Base-by-base conservation (phyloP, 495 filamentous ascomycete genomes). In the Penicillium goetzii region DNA sequence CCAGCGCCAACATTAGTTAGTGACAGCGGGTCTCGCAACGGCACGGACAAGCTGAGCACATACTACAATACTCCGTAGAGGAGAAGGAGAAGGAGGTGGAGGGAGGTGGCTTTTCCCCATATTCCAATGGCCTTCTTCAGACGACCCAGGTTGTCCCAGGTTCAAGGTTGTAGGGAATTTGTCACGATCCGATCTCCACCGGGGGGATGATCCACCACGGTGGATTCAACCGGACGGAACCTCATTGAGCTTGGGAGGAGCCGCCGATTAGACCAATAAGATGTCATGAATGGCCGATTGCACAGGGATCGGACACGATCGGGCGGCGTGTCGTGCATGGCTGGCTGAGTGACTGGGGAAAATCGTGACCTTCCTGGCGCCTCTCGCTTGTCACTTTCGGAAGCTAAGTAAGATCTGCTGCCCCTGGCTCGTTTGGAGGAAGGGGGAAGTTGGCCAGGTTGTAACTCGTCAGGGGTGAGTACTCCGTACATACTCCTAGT, bases 241-340 rank as follows among this genome's bases (percentile, higher is more conserved):
- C 15, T 55, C 32, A 23, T 43, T 43, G 40, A 56, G 58, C 58
- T 60, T 51, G 58, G 52, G 33, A 21, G 32, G 19, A 56, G 56
- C 50, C 21, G 40, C 41, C 60, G 68, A 67, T 71, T 17, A 41
- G n/a, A 25, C 68, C 68, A 73, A 71, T 71, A n/a, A 59, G 3
- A n/a, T 21, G 9, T 21, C 21, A 23, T 19, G 28, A 0, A 19
- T 53, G 68, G 17, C 34, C 63, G 70, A 72, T 71, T 40, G 56
- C 12, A 57, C 47, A 38, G 56, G 28, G 60, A 73, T 73, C 71
- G 66, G 47, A 49, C 4, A 26, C 11, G 47, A 69, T 69, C 66
- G 61, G 58, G 51, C 32, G 15, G 50, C 53, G 71, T 73, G 71
- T 73, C 57, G 64, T 73, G 71, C 71, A 73, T 73, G 71, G 71